Percentiles rank a stretch among this genome's conserved stretches.
Evolutionary conservation across 2,329 filamentous ascomycete species (phyloP).

Genomic region (Salinomyces thailandicus): DNA sequence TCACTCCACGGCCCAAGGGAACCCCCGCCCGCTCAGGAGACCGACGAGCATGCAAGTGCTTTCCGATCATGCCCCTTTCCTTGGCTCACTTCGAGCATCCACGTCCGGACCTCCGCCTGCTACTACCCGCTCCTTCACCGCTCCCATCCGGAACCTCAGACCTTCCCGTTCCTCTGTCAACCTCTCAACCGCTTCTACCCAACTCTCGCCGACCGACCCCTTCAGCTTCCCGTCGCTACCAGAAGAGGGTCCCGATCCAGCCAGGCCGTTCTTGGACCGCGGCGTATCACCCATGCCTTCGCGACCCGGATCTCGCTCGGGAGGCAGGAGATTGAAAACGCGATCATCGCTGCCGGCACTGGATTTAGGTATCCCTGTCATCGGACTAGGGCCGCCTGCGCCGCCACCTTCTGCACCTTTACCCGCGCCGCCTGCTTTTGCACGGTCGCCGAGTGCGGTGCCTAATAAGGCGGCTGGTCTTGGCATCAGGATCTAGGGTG

Average conservation of each 20-base stretch:
- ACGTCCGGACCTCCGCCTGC: conserved; percentile 2
- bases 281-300: conserved; percentile 2
- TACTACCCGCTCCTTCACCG: conserved; percentile 15
- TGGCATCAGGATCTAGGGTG: background rate
- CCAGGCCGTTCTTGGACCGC: conserved; percentile 7
- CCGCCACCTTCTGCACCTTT: conserved; percentile 38
- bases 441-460: background rate
- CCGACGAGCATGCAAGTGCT: conserved; percentile 37
- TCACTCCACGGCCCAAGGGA: background rate
- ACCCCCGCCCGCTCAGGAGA: conserved; percentile 23
- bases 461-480: background rate
- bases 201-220: conserved; percentile 6
- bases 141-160: conserved; percentile 22
- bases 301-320: background rate
- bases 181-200: conserved; percentile 6
- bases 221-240: background rate
- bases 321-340: conserved; percentile 1
- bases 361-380: conserved; percentile 28
- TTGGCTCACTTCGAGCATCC: conserved; percentile 27
- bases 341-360: conserved; percentile 19
- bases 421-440: conserved; percentile 25
- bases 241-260: conserved; percentile 11
- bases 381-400: conserved; percentile 35
- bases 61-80: conserved; percentile 33
- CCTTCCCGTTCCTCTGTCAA: conserved; percentile 16